These are phyloP conservation scores for Ceriops zippeliana DNA, from an alignment of 345 rosid species.

Conservation along the genomic window DNA sequence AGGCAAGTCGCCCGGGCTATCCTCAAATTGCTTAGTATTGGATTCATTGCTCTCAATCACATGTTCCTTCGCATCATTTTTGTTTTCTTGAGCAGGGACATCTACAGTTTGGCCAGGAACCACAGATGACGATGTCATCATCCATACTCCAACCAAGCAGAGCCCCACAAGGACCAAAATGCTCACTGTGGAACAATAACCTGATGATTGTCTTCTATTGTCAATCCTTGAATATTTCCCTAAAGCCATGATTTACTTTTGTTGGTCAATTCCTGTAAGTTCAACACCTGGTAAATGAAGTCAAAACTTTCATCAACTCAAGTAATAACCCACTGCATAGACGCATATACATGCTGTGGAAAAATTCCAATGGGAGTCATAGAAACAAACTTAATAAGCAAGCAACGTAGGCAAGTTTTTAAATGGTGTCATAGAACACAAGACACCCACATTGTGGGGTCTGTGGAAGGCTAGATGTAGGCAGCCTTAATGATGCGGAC, in stretches of 20 bases:
- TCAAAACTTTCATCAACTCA: neutral
- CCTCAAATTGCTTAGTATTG: slow-evolving; percentile 43
- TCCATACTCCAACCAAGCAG: slow-evolving; percentile 94
- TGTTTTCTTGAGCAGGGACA: slow-evolving; percentile 52
- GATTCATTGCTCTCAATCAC: slow-evolving; percentile 32
- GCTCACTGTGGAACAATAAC: slow-evolving; percentile 77
- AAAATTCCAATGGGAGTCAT: too few species aligned
- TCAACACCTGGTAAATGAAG: slow-evolving; percentile 10
- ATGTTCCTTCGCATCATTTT: slow-evolving; percentile 50
- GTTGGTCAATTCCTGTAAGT: slow-evolving; percentile 5
- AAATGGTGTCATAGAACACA: too few species aligned
- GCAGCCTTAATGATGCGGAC: too few species aligned
- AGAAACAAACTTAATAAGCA: too few species aligned
- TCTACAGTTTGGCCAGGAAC: slow-evolving; percentile 61
- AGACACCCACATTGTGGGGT: too few species aligned
- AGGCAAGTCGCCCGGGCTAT: slow-evolving; percentile 58
- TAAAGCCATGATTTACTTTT: slow-evolving; percentile 50
- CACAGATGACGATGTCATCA: slow-evolving; percentile 82
- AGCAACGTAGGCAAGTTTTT: too few species aligned
- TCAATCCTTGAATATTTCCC: slow-evolving; percentile 76
- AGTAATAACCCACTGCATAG: neutral
- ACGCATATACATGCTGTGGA: too few species aligned
- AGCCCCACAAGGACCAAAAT: slow-evolving; percentile 80
- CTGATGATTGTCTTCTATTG: slow-evolving; percentile 55
- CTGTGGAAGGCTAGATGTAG: too few species aligned